Evolutionary conservation across 176 grass and related monocot species (phyloP).

Genomic region (Avena eriantha): DNA sequence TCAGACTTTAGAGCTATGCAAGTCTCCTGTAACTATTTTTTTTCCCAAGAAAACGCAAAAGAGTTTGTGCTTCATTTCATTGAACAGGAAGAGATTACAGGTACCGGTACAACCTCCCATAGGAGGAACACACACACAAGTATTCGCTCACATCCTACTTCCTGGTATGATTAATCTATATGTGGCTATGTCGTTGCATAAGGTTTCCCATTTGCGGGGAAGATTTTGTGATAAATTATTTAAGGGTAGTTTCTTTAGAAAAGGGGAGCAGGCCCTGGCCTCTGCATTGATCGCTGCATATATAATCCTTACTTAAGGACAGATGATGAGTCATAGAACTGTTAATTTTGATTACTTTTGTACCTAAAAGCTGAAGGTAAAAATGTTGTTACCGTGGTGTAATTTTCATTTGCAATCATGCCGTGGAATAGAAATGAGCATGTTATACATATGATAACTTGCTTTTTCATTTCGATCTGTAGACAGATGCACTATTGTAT

Average conservation of each 20-base stretch:
- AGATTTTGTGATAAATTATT: background rate
- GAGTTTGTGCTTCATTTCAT: too few relatives aligned
- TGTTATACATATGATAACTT: background rate
- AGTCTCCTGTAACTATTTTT: background rate
- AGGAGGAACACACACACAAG: background rate
- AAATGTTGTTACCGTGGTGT: background rate
- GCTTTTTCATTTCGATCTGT: background rate
- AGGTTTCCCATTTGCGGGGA: background rate
- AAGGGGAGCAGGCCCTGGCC: too few relatives aligned
- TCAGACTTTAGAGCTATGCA: background rate
- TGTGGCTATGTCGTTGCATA: background rate
- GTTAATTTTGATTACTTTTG: background rate
- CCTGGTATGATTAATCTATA: background rate
- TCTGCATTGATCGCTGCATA: too few relatives aligned
- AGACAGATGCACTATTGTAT: background rate
- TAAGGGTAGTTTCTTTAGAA: background rate
- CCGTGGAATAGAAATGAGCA: background rate
- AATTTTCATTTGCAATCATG: background rate
- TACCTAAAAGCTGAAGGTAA: background rate
- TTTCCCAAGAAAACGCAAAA: too few relatives aligned
- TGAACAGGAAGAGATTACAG: too few relatives aligned
- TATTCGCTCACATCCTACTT: background rate
- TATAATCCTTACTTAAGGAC: background rate
- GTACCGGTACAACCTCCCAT: too few relatives aligned
- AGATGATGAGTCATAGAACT: background rate